phyloP scores from a whole-genome alignment of 192 early-diverging fungal genomes.

The Coemansia sp. region DNA sequence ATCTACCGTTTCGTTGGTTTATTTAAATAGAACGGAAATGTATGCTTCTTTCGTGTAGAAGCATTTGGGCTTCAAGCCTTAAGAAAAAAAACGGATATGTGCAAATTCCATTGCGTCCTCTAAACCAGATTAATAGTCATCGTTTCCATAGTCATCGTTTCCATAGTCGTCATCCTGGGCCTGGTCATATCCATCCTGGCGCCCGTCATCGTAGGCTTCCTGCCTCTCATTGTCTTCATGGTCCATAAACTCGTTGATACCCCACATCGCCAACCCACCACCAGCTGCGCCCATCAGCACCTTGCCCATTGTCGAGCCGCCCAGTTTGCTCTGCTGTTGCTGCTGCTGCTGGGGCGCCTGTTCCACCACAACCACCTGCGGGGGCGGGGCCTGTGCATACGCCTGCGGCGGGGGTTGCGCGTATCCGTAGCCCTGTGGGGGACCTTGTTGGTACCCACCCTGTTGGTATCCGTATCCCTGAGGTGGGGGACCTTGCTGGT shows the following conservation, averaged over 20 bases:
- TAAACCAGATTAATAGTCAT: not conserved
- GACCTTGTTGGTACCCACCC: not conserved
- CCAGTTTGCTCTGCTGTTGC: conserved; percentile 21
- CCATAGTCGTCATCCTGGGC: conserved; percentile 30
- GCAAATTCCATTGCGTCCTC: not conserved
- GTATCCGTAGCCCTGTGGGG: not conserved
- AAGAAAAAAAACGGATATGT: not conserved
- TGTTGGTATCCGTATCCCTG: conserved; percentile 9
- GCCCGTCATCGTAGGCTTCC: conserved; percentile 33
- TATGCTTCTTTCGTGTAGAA: not conserved
- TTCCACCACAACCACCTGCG: not conserved
- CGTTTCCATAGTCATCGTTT: conserved; percentile 29
- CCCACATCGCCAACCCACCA: conserved; percentile 32
- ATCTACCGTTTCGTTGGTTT: too few species aligned
- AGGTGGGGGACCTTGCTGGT: conserved; percentile 23
- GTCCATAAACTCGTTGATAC: conserved; percentile 30
- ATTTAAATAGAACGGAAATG: too few species aligned
- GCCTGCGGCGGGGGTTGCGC: not conserved
- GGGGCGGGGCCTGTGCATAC: not conserved
- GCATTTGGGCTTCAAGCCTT: not conserved
- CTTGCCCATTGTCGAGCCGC: conserved; percentile 30
- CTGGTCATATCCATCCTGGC: conserved; percentile 17
- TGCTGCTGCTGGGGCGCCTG: conserved; percentile 13
- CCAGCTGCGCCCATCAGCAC: conserved; percentile 29
- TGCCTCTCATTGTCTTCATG: conserved; percentile 32